Evolutionary conservation across 768 basidiomycete species (phyloP), one percentile per base, ranked within the genome.

Genomic region (Lepiota brunneoincarnata): DNA sequence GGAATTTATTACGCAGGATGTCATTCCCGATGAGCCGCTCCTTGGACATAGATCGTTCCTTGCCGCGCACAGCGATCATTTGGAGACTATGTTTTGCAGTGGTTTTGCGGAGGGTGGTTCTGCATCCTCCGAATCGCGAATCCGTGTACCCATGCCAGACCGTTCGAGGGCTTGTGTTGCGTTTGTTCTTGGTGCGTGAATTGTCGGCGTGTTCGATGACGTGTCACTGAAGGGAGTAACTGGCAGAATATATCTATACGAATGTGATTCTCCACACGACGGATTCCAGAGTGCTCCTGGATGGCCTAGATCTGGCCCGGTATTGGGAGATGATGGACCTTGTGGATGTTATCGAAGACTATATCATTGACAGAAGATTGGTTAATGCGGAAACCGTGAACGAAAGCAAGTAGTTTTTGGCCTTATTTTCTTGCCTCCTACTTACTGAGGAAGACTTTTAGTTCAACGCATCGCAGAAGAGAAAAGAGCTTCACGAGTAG

Each of bases 1-100:
- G 2, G 36, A 40, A 6, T 56, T 59, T 20, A 28, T 53, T 2
- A 23, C 55, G 11, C 14, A 45, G 2, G 51, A 47, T 49, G 41
- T 39, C 14, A 36, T 36, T 18, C 36, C 36, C 21, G 51, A 49
- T 24, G 36, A 49, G 10, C 51, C 46, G 12, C 26, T 54, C n/a
- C 37, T 53, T 6, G 57, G 37, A 14, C 57, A 58, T 36, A 43
- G 53, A n/a, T 45, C 35, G n/a, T 58, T 55, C 49, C 49, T 58
- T 17, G 54, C 58, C 12, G 49, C 44, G 1, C 38, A 41, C 10
- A 48, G 44, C 24, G 39, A 40, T 35, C 34, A 43, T 38, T 49
- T 58, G 11, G 34, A 55, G 23, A 45, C 35, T 9, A 17, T 43
- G 24, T 58, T 58, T 31, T 46, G 31, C 18, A 42, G 49, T 36